These are phyloP conservation scores for Chamaecyparis obtusa DNA, from an alignment of 75 land plant genomes.

Conservation along the genomic window DNA sequence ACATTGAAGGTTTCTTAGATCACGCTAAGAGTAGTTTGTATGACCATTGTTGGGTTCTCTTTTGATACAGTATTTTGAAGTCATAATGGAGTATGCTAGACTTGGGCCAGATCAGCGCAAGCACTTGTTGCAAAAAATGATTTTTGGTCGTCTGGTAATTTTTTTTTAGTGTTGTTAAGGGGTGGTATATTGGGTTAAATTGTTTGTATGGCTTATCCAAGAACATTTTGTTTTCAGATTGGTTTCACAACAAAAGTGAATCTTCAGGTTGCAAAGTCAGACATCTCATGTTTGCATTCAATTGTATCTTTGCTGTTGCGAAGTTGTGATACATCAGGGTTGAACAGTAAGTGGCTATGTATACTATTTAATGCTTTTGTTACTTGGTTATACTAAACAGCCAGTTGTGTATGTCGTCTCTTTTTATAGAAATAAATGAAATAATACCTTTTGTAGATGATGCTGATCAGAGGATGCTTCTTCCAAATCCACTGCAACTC, in stretches of 20 bases:
- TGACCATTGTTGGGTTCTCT: background rate
- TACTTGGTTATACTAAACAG: background rate
- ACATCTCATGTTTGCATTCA: slow-evolving; percentile 17
- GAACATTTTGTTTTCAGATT: slow-evolving; percentile 10
- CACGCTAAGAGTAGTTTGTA: background rate
- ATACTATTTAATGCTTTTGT: slow-evolving; percentile 7
- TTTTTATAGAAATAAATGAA: background rate
- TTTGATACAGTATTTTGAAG: slow-evolving; percentile 29
- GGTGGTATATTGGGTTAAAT: background rate
- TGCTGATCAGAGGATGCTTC: slow-evolving; percentile 12
- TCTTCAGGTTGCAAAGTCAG: slow-evolving; percentile 21
- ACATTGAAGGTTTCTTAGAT: background rate
- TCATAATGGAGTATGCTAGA: slow-evolving; percentile 24
- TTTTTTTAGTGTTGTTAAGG: background rate
- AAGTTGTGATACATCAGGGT: slow-evolving; percentile 25
- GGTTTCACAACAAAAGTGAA: slow-evolving; percentile 24
- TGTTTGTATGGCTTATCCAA: background rate
- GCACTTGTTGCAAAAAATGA: slow-evolving; percentile 18
- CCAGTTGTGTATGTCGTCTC: background rate
- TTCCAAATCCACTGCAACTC: slow-evolving; percentile 22
- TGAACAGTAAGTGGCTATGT: slow-evolving; percentile 17
- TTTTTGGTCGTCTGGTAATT: slow-evolving; percentile 19
- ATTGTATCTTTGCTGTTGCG: slow-evolving; percentile 28
- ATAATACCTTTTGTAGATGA: slow-evolving; percentile 4
- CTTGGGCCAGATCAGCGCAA: slow-evolving; percentile 24